Percentiles rank a stretch among this genome's conserved stretches.
Evolutionary conservation across 805 yeast genomes (phyloP).

Genomic region (Suhomyces sp.): DNA sequence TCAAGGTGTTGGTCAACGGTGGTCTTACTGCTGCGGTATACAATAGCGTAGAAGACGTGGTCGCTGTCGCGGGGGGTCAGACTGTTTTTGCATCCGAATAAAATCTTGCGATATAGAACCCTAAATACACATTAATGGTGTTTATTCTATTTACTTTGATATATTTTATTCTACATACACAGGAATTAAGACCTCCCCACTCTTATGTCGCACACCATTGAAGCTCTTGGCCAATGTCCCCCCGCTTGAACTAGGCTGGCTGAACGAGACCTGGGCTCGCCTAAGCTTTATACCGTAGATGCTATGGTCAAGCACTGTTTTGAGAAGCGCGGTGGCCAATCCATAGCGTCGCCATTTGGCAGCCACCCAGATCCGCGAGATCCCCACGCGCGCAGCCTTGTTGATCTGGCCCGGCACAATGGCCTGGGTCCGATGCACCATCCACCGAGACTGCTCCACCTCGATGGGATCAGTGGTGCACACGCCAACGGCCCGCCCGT

Average conservation of each 20-base stretch:
- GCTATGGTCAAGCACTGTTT: constrained; percentile 41
- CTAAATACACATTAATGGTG: too few relatives aligned
- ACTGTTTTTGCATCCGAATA: constrained; percentile 24
- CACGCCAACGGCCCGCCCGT: constrained; percentile 51
- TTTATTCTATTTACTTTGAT: too few relatives aligned
- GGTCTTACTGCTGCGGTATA: constrained; percentile 66
- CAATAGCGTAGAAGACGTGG: constrained; percentile 51
- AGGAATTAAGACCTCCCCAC: constrained; percentile 50
- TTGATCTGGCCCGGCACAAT: constrained; percentile 47
- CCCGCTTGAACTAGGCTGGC: constrained; percentile 70
- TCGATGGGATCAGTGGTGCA: constrained; percentile 50
- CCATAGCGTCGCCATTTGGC: constrained; percentile 48
- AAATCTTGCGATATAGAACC: too few relatives aligned
- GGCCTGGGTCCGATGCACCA: constrained; percentile 51
- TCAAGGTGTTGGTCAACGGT: constrained; percentile 69
- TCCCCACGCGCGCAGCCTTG: constrained; percentile 30
- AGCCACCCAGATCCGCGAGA: constrained; percentile 45
- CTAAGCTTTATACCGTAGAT: constrained; percentile 49
- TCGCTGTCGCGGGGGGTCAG: constrained; percentile 33
- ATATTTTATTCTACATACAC: constrained; percentile 39
- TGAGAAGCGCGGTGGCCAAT: constrained; percentile 46
- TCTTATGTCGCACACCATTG: constrained; percentile 54
- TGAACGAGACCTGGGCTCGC: constrained; percentile 55
- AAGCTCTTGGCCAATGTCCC: constrained; percentile 54
- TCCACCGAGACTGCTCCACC: constrained; percentile 51